Evolutionary conservation across 495 filamentous ascomycete species (phyloP), one percentile per base, ranked within the genome.

Genomic region (Aeminium ludgeri): DNA sequence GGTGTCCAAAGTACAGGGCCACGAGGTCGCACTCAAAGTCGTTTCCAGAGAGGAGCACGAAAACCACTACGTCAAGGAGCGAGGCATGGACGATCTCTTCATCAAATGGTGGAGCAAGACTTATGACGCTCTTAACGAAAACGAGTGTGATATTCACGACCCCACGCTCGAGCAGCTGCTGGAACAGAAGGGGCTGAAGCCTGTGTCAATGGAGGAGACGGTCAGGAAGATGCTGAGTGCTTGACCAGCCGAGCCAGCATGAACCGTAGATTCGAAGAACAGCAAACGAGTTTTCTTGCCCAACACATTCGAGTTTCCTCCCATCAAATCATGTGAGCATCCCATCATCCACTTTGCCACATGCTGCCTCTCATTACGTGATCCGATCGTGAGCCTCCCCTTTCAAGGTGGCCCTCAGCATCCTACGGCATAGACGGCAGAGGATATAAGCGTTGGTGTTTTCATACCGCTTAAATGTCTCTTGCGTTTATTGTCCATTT

Each of bases 61-160:
- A 48, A 47, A 53, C 35, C 58, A 55, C 41, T 65, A 67, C 43
- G 55, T 61, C 0, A 33, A 51, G 32, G 53, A 59, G 20, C 46
- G 45, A 44, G 60, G 59, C 1, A 49, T 44, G 56, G 54, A 59
- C 10, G 45, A 36, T 41, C 37, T 33, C 6, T 46, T 45, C 25
- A 59, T 67, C 5, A 52, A 48, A 38, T 70, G 65, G 66, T 67
- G 65, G 66, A 52, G 31, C 17, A 56, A 55, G 31, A 61, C 57
- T 30, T 70, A 67, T 38, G 59, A 55, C 41, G 65, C 63, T 28
- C 27, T 68, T 42, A 49, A 54, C 37, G 51, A 57, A 18, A 56
- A 59, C 1, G 65, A 67, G 55, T 66, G 61, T 36, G 34, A 53
- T 20, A 57, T 66, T 29, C 46, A 60, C 11, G 64, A 70, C 41